A percentile compares a stretch with the other conserved stretches of the same genome.
Evolutionary conservation across 2,329 filamentous ascomycete genomes (phyloP).

Genomic region (Beauveria brongniartii): DNA sequence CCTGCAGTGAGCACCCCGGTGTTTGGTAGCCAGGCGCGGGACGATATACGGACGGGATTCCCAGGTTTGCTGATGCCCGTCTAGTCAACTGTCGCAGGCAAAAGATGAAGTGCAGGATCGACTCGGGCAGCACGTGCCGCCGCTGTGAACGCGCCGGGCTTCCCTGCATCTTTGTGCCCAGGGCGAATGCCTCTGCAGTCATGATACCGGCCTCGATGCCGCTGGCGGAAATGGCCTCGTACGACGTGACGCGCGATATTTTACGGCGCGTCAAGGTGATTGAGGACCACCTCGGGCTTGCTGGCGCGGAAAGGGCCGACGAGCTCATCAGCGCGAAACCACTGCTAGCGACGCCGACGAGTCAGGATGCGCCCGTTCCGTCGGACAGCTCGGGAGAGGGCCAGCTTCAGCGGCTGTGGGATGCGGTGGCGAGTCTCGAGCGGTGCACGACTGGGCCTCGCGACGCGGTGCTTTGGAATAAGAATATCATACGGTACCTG

Average conservation of each 20-base stretch:
- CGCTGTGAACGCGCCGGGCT: slow-evolving; percentile 26
- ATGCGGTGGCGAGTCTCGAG: slow-evolving; percentile 22
- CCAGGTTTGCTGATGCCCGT: not conserved
- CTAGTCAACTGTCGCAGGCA: slow-evolving; percentile 22
- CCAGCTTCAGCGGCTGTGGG: slow-evolving; percentile 20
- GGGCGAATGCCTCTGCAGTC: slow-evolving; percentile 27
- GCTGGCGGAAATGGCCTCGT: not conserved
- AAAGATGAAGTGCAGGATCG: slow-evolving; percentile 31
- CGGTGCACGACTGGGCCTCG: slow-evolving; percentile 18
- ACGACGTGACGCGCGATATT: slow-evolving; percentile 12
- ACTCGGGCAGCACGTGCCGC: slow-evolving; percentile 25
- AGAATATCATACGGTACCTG: slow-evolving; percentile 23
- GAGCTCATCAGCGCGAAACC: not conserved
- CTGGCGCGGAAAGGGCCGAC: not conserved
- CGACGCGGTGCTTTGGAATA: slow-evolving; percentile 25
- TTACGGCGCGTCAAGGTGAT: slow-evolving; percentile 17
- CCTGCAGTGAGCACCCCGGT: slow-evolving; percentile 20
- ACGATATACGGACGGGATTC: no score
- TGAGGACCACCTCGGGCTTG: slow-evolving; percentile 20
- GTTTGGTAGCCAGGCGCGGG: not conserved
- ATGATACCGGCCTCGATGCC: slow-evolving; percentile 2
- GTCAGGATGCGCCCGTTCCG: slow-evolving; percentile 15
- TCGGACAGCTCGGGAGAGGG: not conserved
- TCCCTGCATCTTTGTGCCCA: slow-evolving; percentile 31
- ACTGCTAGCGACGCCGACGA: slow-evolving; percentile 6